phyloP scores from a whole-genome alignment of 106 monocot species.

The Ottelia alismoides region DNA sequence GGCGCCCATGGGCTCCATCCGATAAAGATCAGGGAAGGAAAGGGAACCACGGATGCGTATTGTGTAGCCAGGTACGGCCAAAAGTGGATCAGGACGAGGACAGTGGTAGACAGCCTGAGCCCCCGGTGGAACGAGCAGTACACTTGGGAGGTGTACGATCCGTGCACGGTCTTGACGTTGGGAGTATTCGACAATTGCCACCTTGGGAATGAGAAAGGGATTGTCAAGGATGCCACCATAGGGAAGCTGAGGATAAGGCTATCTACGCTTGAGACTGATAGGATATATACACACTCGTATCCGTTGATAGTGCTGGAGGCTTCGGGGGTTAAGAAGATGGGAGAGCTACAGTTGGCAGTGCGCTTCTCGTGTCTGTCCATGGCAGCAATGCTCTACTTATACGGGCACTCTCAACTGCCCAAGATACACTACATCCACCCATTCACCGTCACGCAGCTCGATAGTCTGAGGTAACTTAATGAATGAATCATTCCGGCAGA shows the following conservation, averaged over 20 bases:
- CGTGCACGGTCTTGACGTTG: constrained; percentile 62
- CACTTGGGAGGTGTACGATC: constrained; percentile 90
- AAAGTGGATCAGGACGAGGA: constrained; percentile 77
- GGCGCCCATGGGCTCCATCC: constrained; percentile 43
- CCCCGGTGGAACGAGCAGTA: constrained; percentile 89
- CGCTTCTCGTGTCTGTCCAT: neutral
- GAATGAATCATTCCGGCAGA: too few relatives aligned
- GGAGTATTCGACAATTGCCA: constrained; percentile 80
- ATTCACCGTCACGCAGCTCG: too few relatives aligned
- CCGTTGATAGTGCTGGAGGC: neutral
- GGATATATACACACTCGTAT: neutral
- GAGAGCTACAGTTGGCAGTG: neutral
- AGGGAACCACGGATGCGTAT: constrained; percentile 42
- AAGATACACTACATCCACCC: neutral
- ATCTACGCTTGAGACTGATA: neutral
- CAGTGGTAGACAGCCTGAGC: constrained; percentile 33
- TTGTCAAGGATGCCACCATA: neutral
- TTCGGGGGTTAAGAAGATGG: neutral
- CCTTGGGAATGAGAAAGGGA: neutral
- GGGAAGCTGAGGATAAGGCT: neutral
- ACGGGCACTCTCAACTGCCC: too few relatives aligned
- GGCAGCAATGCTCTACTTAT: neutral
- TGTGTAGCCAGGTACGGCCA: constrained; percentile 81
- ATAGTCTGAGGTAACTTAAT: too few relatives aligned
- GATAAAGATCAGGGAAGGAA: constrained; percentile 47